Evolutionary conservation across 1,284 basidiomycete species (phyloP).

Genomic region (Leccinum subspadiceum): DNA sequence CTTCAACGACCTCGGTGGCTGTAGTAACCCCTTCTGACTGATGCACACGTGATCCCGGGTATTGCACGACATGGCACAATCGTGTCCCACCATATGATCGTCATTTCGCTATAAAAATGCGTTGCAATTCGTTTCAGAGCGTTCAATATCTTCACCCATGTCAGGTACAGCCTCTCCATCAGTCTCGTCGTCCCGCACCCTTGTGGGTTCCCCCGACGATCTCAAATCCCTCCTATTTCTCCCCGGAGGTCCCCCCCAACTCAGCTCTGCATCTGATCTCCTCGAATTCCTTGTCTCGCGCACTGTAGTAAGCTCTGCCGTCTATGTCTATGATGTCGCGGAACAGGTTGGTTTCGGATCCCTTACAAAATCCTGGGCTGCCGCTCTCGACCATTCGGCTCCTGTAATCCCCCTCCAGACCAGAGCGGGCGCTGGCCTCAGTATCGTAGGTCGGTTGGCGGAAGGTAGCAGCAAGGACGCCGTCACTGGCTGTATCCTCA

Average conservation of each 20-base stretch:
- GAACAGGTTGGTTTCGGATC: constrained; percentile 77
- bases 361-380: constrained; percentile 61
- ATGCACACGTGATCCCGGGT: constrained; percentile 26
- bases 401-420: constrained; percentile 77
- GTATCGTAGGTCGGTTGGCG: constrained; percentile 78
- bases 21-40: constrained; percentile 7
- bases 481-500: constrained; percentile 56
- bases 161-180: constrained; percentile 8
- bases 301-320: constrained; percentile 52
- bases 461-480: constrained; percentile 72
- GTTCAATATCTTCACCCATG: constrained; percentile 14
- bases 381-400: constrained; percentile 40
- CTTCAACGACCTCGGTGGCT: neutral
- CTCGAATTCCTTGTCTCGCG: constrained; percentile 68
- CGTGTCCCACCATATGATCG: constrained; percentile 17
- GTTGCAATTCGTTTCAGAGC: neutral
- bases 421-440: constrained; percentile 83
- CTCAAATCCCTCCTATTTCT: constrained; percentile 17
- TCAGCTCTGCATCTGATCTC: constrained; percentile 55
- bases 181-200: constrained; percentile 12
- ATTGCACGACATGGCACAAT: constrained; percentile 32
- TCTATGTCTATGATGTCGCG: constrained; percentile 81
- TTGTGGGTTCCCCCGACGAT: constrained; percentile 25
- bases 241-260: constrained; percentile 33
- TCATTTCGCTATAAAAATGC: neutral